These are phyloP conservation scores for Citrus mangshanensis DNA, from an alignment of 345 rosid species.

Conservation along the genomic window DNA sequence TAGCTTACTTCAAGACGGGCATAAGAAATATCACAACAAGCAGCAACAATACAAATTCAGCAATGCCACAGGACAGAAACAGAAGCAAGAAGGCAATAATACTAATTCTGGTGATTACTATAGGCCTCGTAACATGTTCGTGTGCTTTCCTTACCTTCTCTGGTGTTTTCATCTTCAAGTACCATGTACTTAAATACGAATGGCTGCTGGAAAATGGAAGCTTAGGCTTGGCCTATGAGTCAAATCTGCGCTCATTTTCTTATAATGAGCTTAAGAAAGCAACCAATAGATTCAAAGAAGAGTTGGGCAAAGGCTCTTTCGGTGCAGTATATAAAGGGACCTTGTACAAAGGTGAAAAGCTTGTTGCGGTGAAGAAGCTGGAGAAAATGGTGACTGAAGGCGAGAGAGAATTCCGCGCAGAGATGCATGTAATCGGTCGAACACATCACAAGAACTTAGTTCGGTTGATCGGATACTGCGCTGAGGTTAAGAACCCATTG, in stretches of 20 bases:
- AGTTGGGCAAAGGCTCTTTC: constrained; percentile 5
- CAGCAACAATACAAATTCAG: no score
- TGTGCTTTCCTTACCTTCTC: neutral
- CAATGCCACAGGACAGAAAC: no score
- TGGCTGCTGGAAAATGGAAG: constrained; percentile 3
- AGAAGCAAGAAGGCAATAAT: neutral
- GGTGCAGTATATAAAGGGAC: constrained; percentile 5
- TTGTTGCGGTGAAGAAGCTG: constrained; percentile 8
- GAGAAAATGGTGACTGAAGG: constrained; percentile 8
- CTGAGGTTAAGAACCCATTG: no score
- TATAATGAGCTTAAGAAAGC: constrained; percentile 10
- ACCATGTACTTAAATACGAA: neutral
- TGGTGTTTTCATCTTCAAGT: neutral
- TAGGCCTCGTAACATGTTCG: neutral
- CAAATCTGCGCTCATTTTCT: constrained; percentile 4
- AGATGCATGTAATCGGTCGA: no score
- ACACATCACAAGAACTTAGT: no score
- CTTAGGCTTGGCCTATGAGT: neutral
- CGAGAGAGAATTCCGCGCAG: no score
- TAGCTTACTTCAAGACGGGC: constrained; percentile 3
- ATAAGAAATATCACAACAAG: neutral
- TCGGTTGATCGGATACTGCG: no score
- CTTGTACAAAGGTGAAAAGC: neutral
- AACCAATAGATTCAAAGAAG: neutral
- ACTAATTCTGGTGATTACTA: neutral